Evolutionary conservation across 2,329 filamentous ascomycete species (phyloP).

Genomic region (Thyridium curvatum): DNA sequence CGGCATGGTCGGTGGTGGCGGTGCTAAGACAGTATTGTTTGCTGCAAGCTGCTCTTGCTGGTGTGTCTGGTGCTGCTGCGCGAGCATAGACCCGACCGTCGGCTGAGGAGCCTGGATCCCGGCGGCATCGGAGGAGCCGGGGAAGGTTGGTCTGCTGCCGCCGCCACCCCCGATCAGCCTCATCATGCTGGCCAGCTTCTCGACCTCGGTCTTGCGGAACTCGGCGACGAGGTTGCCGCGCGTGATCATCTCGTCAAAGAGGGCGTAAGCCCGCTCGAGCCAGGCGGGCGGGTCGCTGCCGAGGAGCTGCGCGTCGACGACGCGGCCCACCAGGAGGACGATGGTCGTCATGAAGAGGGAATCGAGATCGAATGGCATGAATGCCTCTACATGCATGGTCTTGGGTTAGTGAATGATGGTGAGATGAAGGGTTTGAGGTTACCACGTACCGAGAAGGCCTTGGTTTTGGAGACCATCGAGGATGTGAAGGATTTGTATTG

Average conservation of each 20-base stretch:
- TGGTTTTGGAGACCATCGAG: constrained; percentile 36
- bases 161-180: constrained; percentile 14
- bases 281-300: constrained; percentile 25
- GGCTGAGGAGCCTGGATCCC: no score
- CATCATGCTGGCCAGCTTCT: constrained; percentile 34
- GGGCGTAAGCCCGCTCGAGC: constrained; percentile 31
- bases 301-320: constrained; percentile 25
- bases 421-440: constrained; percentile 4
- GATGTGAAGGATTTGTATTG: constrained; percentile 21
- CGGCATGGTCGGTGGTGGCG: no score
- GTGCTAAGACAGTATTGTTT: no score
- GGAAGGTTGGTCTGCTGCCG: not conserved
- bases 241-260: constrained; percentile 39
- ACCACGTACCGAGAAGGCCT: constrained; percentile 34
- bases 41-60: no score
- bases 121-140: no score
- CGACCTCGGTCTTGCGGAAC: constrained; percentile 35
- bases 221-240: constrained; percentile 39
- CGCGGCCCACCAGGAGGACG: constrained; percentile 29
- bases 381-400: constrained; percentile 27
- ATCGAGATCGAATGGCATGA: constrained; percentile 41
- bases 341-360: constrained; percentile 34
- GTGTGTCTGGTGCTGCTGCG: no score
- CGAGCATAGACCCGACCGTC: no score
- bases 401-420: no score